Conservation (phyloP, 176 grass and related monocot species). For the Oryza coarctata region DNA sequence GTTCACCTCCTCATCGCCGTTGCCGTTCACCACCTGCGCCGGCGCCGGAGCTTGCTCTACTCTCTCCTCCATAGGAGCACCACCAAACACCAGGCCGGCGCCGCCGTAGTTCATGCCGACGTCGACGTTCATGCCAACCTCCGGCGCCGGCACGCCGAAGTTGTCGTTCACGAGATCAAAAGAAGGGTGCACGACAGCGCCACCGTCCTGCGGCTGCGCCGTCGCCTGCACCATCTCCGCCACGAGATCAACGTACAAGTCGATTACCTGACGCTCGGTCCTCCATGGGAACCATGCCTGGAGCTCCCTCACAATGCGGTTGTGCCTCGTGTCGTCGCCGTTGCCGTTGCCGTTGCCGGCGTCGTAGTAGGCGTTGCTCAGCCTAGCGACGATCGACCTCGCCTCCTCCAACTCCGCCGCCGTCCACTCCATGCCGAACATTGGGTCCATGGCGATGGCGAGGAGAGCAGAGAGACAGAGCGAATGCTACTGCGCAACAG, state of each 20-base stretch:
- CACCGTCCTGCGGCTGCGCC: not conserved
- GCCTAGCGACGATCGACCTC: not conserved
- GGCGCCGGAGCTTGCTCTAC: not conserved
- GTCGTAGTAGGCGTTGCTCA: not conserved
- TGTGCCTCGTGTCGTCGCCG: not conserved
- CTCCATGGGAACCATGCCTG: constrained; percentile 18
- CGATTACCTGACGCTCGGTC: constrained; percentile 15
- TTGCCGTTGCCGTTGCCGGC: too few species aligned
- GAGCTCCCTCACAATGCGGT: not conserved
- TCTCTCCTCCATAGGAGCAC: not conserved
- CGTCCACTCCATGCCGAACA: not conserved
- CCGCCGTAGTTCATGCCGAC: not conserved
- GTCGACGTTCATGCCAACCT: not conserved
- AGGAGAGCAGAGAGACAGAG: not conserved
- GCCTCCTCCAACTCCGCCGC: not conserved
- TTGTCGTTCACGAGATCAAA: not conserved
- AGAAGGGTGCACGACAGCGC: not conserved
- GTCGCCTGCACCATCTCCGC: not conserved
- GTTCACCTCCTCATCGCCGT: not conserved
- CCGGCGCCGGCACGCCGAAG: not conserved
- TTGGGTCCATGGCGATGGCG: not conserved
- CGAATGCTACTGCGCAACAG: not conserved
- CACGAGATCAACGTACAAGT: constrained; percentile 23
- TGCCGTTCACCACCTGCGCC: not conserved
- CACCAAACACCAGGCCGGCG: not conserved